phyloP scores from a whole-genome alignment of 495 filamentous ascomycete species.

The Penicillium alfredii region DNA sequence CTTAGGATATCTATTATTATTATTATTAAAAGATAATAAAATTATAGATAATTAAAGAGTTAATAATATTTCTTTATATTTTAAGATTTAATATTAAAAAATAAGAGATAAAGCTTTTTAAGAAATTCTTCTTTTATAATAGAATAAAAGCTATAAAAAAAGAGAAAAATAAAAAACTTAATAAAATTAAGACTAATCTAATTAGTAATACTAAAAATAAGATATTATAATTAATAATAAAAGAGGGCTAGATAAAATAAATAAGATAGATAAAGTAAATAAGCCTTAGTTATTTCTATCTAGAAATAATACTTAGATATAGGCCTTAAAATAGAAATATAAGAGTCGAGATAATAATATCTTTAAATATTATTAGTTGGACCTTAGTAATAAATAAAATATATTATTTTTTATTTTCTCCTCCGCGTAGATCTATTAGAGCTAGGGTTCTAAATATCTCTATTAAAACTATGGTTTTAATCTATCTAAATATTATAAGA shows the following conservation, averaged over 20 bases:
- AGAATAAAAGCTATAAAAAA: not conserved
- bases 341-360: too few relatives aligned
- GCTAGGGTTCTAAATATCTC: too few relatives aligned
- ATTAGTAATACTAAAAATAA: conserved; percentile 2
- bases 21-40: not conserved
- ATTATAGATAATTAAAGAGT: not conserved
- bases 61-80: conserved; percentile 2
- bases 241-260: too few relatives aligned
- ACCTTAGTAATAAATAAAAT: too few relatives aligned
- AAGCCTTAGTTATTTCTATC: not conserved
- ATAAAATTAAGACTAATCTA: not conserved
- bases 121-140: not conserved
- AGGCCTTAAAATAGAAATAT: too few relatives aligned
- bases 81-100: conserved; percentile 1
- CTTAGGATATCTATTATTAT: conserved; percentile 1
- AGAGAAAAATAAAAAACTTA: not conserved
- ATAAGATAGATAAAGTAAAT: not conserved
- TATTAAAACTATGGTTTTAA: too few relatives aligned
- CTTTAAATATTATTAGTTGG: too few relatives aligned
- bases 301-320: not conserved
- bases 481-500: too few relatives aligned
- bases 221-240: not conserved
- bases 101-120: not conserved
- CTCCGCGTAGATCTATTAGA: too few relatives aligned
- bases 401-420: too few relatives aligned